Evolutionary conservation across 192 early-diverging fungal species (phyloP).

Genomic region (Linnemannia elongata): DNA sequence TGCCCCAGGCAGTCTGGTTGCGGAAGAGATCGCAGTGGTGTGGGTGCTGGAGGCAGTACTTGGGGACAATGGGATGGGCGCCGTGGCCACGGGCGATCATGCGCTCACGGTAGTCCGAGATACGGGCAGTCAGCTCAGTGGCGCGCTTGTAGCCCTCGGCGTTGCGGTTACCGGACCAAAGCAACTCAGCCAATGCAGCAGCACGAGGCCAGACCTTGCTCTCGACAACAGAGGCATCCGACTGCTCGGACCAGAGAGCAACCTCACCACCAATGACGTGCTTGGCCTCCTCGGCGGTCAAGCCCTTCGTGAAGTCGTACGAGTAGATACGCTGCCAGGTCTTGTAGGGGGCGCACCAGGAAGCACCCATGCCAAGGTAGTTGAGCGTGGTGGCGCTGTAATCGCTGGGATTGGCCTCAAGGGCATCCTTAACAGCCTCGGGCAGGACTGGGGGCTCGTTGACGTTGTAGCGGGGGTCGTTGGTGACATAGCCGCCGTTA

Average conservation of each 20-base stretch:
- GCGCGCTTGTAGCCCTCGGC: constrained; percentile 54
- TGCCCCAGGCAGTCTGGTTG: constrained; percentile 55
- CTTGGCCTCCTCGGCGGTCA: constrained; percentile 64
- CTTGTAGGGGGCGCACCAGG: constrained; percentile 85
- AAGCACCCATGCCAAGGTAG: constrained; percentile 62
- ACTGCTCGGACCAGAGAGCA: constrained; percentile 79
- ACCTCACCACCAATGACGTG: constrained; percentile 79
- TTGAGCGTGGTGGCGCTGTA: constrained; percentile 50
- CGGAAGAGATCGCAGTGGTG: constrained; percentile 53
- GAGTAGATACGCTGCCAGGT: constrained; percentile 80
- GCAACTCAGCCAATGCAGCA: constrained; percentile 74
- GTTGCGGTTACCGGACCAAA: constrained; percentile 78
- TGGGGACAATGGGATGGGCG: constrained; percentile 70
- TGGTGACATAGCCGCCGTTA: constrained; percentile 76
- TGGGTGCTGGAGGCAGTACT: constrained; percentile 56
- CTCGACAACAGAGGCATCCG: constrained; percentile 70
- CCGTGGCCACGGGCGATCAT: constrained; percentile 74
- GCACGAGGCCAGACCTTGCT: constrained; percentile 78
- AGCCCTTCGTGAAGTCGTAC: constrained; percentile 72
- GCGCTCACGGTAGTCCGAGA: constrained; percentile 79
- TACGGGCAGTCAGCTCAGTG: constrained; percentile 58
- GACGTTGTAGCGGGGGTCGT: constrained; percentile 66
- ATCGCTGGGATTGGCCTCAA: constrained; percentile 35
- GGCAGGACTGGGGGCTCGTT: constrained; percentile 43
- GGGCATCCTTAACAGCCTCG: constrained; percentile 38